phyloP scores from a whole-genome alignment of 2,329 filamentous ascomycete species.

The Monosporascus sp. region DNA sequence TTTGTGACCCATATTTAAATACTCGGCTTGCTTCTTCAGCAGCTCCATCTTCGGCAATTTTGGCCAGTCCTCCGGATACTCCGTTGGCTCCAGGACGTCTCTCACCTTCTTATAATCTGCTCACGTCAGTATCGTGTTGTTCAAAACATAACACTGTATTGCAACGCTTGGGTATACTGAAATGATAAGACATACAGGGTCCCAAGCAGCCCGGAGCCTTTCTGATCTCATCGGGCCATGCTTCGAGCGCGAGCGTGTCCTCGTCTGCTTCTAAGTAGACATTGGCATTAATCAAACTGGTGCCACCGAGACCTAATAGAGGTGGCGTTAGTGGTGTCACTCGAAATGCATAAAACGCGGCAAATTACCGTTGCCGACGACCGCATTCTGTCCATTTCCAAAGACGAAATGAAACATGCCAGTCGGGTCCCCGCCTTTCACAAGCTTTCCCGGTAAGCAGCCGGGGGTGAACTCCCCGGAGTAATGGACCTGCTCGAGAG shows the following conservation, averaged over 20 bases:
- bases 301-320: slow-evolving; percentile 55
- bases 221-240: slow-evolving; percentile 57
- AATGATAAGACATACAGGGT: slow-evolving; percentile 39
- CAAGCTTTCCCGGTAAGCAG: slow-evolving; percentile 34
- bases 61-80: slow-evolving; percentile 55
- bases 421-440: slow-evolving; percentile 48
- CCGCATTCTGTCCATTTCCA: slow-evolving; percentile 59
- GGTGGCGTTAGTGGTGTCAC: slow-evolving; percentile 2
- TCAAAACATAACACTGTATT: neutral
- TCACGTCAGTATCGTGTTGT: neutral
- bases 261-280: slow-evolving; percentile 59
- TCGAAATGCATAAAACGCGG: neutral
- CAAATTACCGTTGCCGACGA: slow-evolving; percentile 52
- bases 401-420: slow-evolving; percentile 60
- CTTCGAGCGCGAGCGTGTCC: slow-evolving; percentile 44
- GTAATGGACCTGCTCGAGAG: slow-evolving; percentile 48
- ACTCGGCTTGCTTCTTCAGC: slow-evolving; percentile 51
- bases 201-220: slow-evolving; percentile 36
- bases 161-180: neutral
- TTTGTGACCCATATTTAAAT: slow-evolving; percentile 44
- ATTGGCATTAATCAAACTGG: slow-evolving; percentile 63
- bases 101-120: slow-evolving; percentile 54
- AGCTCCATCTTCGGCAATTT: slow-evolving; percentile 52
- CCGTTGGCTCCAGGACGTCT: slow-evolving; percentile 52
- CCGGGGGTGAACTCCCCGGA: slow-evolving; percentile 48